These are phyloP conservation scores for Paratinospora sagittata DNA, from an alignment of 164 flowering plant species.

Conservation along the genomic window DNA sequence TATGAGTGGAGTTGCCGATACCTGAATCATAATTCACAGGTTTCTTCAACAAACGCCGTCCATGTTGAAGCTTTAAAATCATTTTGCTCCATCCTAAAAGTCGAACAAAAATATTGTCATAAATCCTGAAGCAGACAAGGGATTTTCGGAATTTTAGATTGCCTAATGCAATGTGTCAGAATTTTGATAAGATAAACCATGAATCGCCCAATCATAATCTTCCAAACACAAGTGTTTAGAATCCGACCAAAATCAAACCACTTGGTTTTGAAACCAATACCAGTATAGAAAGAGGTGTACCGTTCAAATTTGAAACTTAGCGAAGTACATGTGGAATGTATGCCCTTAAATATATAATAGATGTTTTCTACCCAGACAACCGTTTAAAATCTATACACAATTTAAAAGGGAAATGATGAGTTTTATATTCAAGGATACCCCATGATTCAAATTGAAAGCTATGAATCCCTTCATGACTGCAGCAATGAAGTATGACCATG, in stretches of 20 bases:
- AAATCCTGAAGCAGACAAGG: not conserved
- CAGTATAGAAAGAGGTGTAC: not conserved
- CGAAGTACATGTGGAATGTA: too few relatives aligned
- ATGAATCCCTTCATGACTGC: not conserved
- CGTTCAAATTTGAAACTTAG: too few relatives aligned
- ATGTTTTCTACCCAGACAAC: not conserved
- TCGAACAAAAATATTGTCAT: too few relatives aligned
- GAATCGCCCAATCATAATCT: not conserved
- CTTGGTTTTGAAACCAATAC: not conserved
- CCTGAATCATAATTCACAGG: too few relatives aligned
- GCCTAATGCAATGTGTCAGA: not conserved
- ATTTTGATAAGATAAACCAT: not conserved
- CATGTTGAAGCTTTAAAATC: too few relatives aligned
- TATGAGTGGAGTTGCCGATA: too few relatives aligned
- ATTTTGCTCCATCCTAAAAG: too few relatives aligned
- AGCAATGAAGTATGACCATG: constrained; percentile 1
- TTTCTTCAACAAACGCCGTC: too few relatives aligned
- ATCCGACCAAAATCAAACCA: not conserved
- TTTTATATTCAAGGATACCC: not conserved
- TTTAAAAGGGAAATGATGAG: not conserved
- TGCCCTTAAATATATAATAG: not conserved
- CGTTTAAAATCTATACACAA: not conserved
- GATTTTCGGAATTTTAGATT: not conserved
- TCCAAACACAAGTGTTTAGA: not conserved
- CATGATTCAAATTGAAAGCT: not conserved